Evolutionary conservation across 371 early-diverging fungal genomes (phyloP).

Genomic region (Mycotypha africana): DNA sequence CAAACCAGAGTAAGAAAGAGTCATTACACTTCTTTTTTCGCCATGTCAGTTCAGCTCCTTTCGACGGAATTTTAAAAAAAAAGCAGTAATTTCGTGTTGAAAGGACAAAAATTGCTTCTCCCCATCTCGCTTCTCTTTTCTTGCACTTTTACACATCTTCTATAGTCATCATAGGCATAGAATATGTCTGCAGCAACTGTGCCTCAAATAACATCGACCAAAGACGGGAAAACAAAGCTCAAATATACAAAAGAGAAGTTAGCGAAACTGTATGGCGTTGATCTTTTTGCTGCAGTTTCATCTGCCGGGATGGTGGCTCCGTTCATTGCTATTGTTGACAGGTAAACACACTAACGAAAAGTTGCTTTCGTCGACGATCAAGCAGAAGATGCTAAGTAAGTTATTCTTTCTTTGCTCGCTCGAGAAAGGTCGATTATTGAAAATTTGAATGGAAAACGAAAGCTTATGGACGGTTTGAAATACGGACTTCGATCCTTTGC

Average conservation of each 20-base stretch:
- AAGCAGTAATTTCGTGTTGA: too few species aligned
- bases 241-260: slow-evolving; percentile 11
- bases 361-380: neutral
- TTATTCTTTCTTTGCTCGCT: too few species aligned
- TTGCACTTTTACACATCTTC: too few species aligned
- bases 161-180: too few species aligned
- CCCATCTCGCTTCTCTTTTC: too few species aligned
- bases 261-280: slow-evolving; percentile 33
- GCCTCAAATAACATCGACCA: too few species aligned
- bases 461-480: slow-evolving; percentile 37
- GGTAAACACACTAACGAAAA: slow-evolving; percentile 21
- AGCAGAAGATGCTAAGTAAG: neutral
- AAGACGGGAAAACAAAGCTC: neutral
- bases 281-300: slow-evolving; percentile 35
- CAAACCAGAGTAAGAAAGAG: too few species aligned
- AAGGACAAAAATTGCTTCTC: too few species aligned
- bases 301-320: slow-evolving; percentile 50
- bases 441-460: slow-evolving; percentile 52
- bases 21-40: too few species aligned
- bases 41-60: too few species aligned
- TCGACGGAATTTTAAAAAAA: too few species aligned
- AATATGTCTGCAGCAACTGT: too few species aligned
- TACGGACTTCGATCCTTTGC: slow-evolving; percentile 35
- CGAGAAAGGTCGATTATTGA: slow-evolving; percentile 62
- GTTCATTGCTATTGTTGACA: slow-evolving; percentile 62